Conservation (phyloP, 2,329 filamentous ascomycete genomes). For the Conoideocrella luteorostrata region DNA sequence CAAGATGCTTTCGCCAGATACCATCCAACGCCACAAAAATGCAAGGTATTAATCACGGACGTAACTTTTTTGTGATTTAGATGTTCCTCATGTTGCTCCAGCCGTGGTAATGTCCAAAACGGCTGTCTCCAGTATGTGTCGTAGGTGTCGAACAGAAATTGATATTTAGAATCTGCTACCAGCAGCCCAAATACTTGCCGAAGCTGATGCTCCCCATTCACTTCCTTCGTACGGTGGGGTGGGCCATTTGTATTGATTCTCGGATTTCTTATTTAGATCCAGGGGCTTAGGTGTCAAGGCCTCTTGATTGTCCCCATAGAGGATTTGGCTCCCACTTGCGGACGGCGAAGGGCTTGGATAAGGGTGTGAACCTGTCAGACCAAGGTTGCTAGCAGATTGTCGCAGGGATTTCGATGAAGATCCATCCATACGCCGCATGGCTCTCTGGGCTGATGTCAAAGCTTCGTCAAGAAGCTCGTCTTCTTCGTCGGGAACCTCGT, state of each 20-base stretch:
- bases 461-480: constrained; percentile 93
- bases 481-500: constrained; percentile 93
- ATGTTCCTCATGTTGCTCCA: constrained; percentile 5
- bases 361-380: constrained; percentile 42
- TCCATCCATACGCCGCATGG: constrained; percentile 63
- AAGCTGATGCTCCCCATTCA: constrained; percentile 81
- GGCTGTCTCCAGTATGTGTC: no score
- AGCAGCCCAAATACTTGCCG: constrained; percentile 73
- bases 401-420: constrained; percentile 37
- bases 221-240: constrained; percentile 92
- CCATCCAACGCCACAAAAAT: constrained; percentile 8
- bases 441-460: constrained; percentile 68
- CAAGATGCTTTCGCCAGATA: constrained; percentile 2
- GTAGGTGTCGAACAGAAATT: no score
- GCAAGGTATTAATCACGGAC: constrained; percentile 12
- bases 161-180: constrained; percentile 61
- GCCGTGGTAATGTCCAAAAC: constrained; percentile 17
- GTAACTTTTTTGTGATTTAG: constrained; percentile 10
- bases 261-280: constrained; percentile 55
- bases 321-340: constrained; percentile 70
- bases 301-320: constrained; percentile 63
- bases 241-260: constrained; percentile 68
- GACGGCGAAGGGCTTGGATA: constrained; percentile 69
- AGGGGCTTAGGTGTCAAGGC: constrained; percentile 63
- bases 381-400: constrained; percentile 60